Percentiles rank a stretch among this genome's conserved stretches.
Evolutionary conservation across 306 rosid genomes (phyloP).

Genomic region (Sechiopsis laciniata): DNA sequence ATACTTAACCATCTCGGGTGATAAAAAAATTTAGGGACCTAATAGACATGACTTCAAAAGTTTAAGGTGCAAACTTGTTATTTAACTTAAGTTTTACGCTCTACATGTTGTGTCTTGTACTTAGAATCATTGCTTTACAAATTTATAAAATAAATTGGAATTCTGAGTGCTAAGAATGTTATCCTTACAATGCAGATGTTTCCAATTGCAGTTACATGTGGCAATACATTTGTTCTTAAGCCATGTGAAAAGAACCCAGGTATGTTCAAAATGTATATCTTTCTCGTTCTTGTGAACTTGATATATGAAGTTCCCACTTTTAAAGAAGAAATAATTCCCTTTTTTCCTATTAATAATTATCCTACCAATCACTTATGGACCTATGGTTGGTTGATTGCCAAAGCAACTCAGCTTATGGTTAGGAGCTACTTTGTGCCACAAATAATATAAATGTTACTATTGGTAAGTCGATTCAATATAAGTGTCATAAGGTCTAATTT

Average conservation of each 20-base stretch:
- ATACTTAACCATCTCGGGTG: too few relatives aligned
- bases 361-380: not conserved
- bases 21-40: not conserved
- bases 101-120: not conserved
- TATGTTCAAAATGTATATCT: constrained; percentile 22
- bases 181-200: constrained; percentile 48
- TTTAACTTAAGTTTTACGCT: not conserved
- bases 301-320: not conserved
- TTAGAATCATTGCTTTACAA: not conserved
- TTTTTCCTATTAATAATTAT: constrained; percentile 1
- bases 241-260: constrained; percentile 69
- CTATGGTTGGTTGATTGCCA: not conserved
- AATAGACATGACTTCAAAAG: not conserved
- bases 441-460: not conserved
- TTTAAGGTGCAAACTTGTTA: not conserved
- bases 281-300: constrained; percentile 17
- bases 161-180: not conserved
- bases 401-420: not conserved
- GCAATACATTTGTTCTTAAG: constrained; percentile 69
- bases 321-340: not conserved
- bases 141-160: not conserved
- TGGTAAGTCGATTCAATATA: not conserved
- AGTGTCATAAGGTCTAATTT: not conserved
- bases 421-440: not conserved
- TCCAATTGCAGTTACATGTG: constrained; percentile 66